Conservation (phyloP, 257 asterid genomes). For the Fraxinus excelsior region DNA sequence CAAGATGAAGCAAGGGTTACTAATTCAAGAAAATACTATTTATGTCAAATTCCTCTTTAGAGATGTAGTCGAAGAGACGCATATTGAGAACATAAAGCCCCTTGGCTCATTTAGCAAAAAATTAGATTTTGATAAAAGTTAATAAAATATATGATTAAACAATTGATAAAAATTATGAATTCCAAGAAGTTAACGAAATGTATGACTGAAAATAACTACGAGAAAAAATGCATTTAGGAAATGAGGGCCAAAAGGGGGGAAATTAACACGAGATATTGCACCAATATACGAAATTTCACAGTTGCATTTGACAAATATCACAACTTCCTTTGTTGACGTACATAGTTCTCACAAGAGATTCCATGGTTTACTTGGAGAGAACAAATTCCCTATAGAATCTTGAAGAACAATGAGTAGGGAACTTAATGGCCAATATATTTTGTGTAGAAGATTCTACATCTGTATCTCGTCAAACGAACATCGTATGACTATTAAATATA, state of each 20-base stretch:
- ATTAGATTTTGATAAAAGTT: too few relatives aligned
- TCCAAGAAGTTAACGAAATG: too few relatives aligned
- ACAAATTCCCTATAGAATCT: not conserved
- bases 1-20: not conserved
- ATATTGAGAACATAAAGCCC: too few relatives aligned
- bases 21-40: not conserved
- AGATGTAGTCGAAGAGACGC: not conserved
- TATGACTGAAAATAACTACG: too few relatives aligned
- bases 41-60: not conserved
- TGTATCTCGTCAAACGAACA: not conserved
- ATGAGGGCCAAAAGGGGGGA: too few relatives aligned
- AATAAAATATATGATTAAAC: too few relatives aligned
- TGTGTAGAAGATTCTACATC: not conserved
- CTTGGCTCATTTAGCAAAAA: too few relatives aligned
- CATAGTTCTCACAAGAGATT: not conserved
- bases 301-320: not conserved
- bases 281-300: not conserved
- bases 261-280: not conserved
- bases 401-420: not conserved
- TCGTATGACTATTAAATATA: too few relatives aligned
- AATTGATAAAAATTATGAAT: too few relatives aligned
- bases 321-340: not conserved
- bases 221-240: too few relatives aligned
- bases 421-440: not conserved
- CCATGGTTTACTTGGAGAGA: not conserved